These are phyloP conservation scores for Casaregolazyma lundiana DNA, from an alignment of 1,139 yeast species.

Conservation along the genomic window DNA sequence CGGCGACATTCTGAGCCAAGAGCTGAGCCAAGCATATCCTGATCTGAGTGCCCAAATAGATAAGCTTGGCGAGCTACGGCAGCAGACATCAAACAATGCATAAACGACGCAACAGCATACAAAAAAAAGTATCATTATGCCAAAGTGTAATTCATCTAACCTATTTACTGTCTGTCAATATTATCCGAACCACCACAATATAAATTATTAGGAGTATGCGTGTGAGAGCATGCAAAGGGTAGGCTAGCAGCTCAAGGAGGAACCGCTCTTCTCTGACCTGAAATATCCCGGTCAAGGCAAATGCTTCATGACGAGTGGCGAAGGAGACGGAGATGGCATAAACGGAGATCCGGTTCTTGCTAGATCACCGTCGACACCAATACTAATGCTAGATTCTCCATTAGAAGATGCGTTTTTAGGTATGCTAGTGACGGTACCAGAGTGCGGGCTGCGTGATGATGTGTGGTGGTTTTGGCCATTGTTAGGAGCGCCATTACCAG, in stretches of 20 bases:
- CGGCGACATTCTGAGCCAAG: constrained; percentile 61
- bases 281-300: background rate
- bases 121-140: too few species aligned
- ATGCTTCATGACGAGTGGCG: background rate
- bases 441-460: constrained; percentile 5
- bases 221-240: background rate
- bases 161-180: background rate
- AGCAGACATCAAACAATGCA: background rate
- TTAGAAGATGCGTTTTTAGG: background rate
- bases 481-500: background rate
- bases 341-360: background rate
- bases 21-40: constrained; percentile 73
- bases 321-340: background rate
- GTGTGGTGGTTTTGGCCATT: constrained; percentile 5
- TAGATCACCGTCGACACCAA: background rate
- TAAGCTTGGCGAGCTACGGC: constrained; percentile 36
- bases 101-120: background rate
- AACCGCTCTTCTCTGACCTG: too few species aligned
- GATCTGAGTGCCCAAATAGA: constrained; percentile 54
- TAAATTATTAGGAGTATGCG: background rate
- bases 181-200: background rate
- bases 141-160: too few species aligned
- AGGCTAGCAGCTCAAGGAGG: too few species aligned
- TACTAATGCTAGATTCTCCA: background rate
- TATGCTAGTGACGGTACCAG: constrained; percentile 5